Evolutionary conservation across 2,329 filamentous ascomycete genomes (phyloP).

Genomic region (Colletotrichum liaoningense): DNA sequence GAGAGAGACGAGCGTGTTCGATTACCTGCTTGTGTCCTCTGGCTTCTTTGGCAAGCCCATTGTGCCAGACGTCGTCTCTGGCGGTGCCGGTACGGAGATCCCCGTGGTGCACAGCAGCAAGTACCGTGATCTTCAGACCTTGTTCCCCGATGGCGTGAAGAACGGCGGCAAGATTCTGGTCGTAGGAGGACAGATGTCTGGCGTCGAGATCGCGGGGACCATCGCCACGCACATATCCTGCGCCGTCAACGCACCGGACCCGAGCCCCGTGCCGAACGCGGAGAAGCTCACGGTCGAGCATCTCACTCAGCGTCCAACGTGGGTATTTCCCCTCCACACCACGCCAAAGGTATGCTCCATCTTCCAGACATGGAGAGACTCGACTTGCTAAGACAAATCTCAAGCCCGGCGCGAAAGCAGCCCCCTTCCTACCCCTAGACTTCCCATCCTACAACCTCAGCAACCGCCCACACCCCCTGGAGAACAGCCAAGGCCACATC

Average conservation of each 20-base stretch:
- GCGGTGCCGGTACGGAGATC: slow-evolving; percentile 45
- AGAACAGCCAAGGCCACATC: slow-evolving; percentile 74
- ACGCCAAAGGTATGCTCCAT: slow-evolving; percentile 57
- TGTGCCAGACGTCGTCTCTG: slow-evolving; percentile 57
- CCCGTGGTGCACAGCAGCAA: slow-evolving; percentile 76
- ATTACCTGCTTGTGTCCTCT: slow-evolving; percentile 78
- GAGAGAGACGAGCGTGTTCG: slow-evolving; percentile 66
- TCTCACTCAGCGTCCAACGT: slow-evolving; percentile 75
- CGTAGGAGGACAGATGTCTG: slow-evolving; percentile 86
- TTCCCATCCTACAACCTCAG: slow-evolving; percentile 77
- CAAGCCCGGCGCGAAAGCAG: slow-evolving; percentile 58
- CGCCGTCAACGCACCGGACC: slow-evolving; percentile 62
- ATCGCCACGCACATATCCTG: slow-evolving; percentile 79
- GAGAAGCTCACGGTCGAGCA: slow-evolving; percentile 73
- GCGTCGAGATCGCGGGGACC: slow-evolving; percentile 79
- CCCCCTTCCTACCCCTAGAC: slow-evolving; percentile 79
- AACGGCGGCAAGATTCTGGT: slow-evolving; percentile 74
- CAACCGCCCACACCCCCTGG: slow-evolving; percentile 68
- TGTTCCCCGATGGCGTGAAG: slow-evolving; percentile 53
- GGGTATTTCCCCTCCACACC: slow-evolving; percentile 74
- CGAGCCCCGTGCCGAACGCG: slow-evolving; percentile 52
- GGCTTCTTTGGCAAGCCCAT: slow-evolving; percentile 79
- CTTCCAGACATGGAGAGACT: neutral
- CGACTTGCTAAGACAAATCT: slow-evolving; percentile 40
- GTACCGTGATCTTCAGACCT: slow-evolving; percentile 65